Conservation (phyloP, 2,329 filamentous ascomycete species). For the Sporothrix euskadiensis region DNA sequence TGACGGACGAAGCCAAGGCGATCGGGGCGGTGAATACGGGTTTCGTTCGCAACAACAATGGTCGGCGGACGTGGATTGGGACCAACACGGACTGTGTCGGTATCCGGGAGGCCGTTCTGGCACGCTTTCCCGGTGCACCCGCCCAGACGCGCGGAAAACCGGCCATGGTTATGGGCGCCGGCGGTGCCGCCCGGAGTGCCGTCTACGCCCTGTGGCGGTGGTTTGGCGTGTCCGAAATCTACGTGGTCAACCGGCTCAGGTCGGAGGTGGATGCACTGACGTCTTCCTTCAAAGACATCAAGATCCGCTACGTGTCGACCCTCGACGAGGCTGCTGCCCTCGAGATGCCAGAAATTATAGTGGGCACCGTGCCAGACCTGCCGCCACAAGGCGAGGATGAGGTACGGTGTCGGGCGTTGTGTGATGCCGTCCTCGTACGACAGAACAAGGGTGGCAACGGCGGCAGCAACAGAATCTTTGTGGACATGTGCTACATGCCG, state of each 20-base stretch:
- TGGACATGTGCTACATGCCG: conserved; percentile 20
- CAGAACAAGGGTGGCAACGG: not conserved
- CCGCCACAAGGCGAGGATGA: not conserved
- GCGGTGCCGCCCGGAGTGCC: conserved; percentile 5
- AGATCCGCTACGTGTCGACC: not conserved
- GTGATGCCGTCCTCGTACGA: not conserved
- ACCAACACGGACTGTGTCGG: conserved; percentile 19
- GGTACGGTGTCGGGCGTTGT: not conserved
- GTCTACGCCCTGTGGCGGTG: conserved; percentile 16
- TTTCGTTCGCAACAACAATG: not conserved
- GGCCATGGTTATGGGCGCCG: conserved; percentile 7
- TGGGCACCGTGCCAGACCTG: conserved; percentile 5
- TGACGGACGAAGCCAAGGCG: not conserved
- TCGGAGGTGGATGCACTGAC: not conserved
- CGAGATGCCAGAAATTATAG: not conserved
- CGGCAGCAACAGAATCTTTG: not conserved
- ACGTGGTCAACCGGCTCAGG: conserved; percentile 13
- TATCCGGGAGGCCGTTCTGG: conserved; percentile 1
- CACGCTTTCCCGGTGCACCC: not conserved
- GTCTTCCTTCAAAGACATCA: not conserved
- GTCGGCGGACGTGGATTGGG: not conserved
- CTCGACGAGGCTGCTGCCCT: not conserved
- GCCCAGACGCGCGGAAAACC: not conserved
- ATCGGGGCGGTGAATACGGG: conserved; percentile 12
- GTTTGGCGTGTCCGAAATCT: not conserved